Conservation (phyloP, 495 filamentous ascomycete species). For the Lindgomyces ingoldianus region DNA sequence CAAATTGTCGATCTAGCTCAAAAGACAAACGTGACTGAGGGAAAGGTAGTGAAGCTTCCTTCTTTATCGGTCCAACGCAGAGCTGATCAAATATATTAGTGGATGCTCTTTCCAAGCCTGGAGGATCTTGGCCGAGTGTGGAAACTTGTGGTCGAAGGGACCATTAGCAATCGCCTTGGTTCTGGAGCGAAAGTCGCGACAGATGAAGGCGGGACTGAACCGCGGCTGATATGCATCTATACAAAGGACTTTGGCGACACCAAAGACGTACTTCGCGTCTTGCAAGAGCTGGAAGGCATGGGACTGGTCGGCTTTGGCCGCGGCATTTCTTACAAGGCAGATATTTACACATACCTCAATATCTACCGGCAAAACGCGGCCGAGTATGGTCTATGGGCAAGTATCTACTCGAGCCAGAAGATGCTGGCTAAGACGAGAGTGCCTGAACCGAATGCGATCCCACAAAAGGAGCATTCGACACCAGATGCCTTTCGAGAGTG, state of each 20-base stretch:
- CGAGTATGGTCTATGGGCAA: constrained; percentile 65
- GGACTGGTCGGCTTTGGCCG: constrained; percentile 54
- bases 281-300: constrained; percentile 59
- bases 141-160: constrained; percentile 62
- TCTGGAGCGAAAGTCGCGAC: constrained; percentile 70
- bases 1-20: constrained; percentile 60
- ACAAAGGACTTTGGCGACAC: constrained; percentile 70
- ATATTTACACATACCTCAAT: constrained; percentile 73
- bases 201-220: constrained; percentile 42
- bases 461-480: constrained; percentile 27
- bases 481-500: neutral
- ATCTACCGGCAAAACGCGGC: constrained; percentile 61
- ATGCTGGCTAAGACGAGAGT: constrained; percentile 35
- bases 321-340: constrained; percentile 77
- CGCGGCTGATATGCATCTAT: constrained; percentile 71
- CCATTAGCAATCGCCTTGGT: constrained; percentile 65
- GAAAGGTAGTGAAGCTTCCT: constrained; percentile 53
- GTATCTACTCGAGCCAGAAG: constrained; percentile 53
- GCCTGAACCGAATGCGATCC: neutral
- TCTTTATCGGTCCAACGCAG: neutral
- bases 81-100: constrained; percentile 46
- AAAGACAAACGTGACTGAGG: constrained; percentile 56
- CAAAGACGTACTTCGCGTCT: constrained; percentile 67
- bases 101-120: constrained; percentile 74
- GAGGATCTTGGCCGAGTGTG: constrained; percentile 64